Base-by-base conservation (phyloP, 345 rosid genomes). In the Boechera divaricarpa region DNA sequence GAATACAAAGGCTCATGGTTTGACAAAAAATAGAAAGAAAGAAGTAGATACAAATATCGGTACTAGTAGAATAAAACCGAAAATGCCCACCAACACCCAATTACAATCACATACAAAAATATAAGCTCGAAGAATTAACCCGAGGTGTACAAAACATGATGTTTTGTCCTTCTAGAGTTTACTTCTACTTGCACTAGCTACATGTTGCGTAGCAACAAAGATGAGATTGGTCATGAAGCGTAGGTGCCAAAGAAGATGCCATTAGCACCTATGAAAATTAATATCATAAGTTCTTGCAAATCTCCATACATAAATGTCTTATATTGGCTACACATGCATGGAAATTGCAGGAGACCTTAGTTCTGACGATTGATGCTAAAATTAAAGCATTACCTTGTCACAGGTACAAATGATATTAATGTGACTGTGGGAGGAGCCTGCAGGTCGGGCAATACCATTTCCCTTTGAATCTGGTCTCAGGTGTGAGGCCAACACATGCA, bases 361-460 rank as follows among this genome's bases (percentile, higher is more conserved):
- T 39, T 41, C 68, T 28, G 26, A 48, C 49, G 32, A 48, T 29
- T 8, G 51, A 67, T 57, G 78, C 78, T 41, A 52, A n/a, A 29
- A 48, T 26, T 49, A 58, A 47, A 51, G 61, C 29, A 39, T 31
- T 65, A 77, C 81, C 72, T 57, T 63, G 26, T 48, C 67, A 55
- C 9, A 26, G 32, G 52, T 44, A 62, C 21, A 3, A 70, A 55
- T 29, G 89, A 66, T 82, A 7, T 44, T 72, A 72, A 38, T 78
- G 77, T 10, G 69, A 80, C n/a, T 85, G 90, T 4, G 93, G 90
- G 15, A 82, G 86, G 60, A 74, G 18, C 73, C 84, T 90, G 84
- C 99, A 95, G 55, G 99, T 93, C 33, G 98, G 98, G 81, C 99
- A 95, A 71, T 87, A 95, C 99, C 99, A 95, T 77, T 95, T 95